Percentiles rank a stretch among this genome's conserved stretches.
These are phyloP conservation scores for Ascomycota sp. DNA, from an alignment of 2,329 filamentous ascomycete genomes.

Conservation along the genomic window DNA sequence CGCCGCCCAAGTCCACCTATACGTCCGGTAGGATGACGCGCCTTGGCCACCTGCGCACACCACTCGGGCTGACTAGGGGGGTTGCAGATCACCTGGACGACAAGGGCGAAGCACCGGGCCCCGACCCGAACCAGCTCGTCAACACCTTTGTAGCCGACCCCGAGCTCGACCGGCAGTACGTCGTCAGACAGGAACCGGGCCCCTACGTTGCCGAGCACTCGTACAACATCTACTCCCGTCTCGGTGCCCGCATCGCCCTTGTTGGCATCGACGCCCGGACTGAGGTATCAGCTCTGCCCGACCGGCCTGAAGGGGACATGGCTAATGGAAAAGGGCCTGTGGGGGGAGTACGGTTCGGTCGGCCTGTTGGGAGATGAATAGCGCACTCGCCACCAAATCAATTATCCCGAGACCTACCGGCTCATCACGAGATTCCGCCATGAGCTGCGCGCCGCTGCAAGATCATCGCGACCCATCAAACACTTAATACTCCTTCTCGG, in stretches of 20 bases:
- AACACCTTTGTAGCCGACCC: slow-evolving; percentile 47
- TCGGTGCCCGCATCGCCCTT: slow-evolving; percentile 69
- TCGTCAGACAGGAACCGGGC: slow-evolving; percentile 54
- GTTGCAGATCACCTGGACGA: slow-evolving; percentile 7
- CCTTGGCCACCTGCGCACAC: too few relatives aligned
- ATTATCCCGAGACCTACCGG: slow-evolving; percentile 82
- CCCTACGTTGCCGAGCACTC: slow-evolving; percentile 83
- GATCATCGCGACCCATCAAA: slow-evolving; percentile 54
- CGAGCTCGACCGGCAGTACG: slow-evolving; percentile 49
- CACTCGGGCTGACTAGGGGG: too few relatives aligned
- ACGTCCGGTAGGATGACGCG: slow-evolving; percentile 47
- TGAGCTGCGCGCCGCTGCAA: slow-evolving; percentile 51
- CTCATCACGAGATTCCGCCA: slow-evolving; percentile 49
- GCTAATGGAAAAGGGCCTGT: too few relatives aligned
- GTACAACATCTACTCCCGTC: slow-evolving; percentile 64
- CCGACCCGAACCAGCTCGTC: slow-evolving; percentile 52
- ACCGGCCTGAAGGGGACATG: not conserved
- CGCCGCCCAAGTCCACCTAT: slow-evolving; percentile 69
- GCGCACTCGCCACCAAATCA: slow-evolving; percentile 82
- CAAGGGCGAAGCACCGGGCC: slow-evolving; percentile 21
- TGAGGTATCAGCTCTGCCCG: slow-evolving; percentile 45
- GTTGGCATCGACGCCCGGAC: slow-evolving; percentile 83
- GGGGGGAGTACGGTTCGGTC: too few relatives aligned
- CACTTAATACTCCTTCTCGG: slow-evolving; percentile 77
- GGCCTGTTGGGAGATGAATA: slow-evolving; percentile 6